These are phyloP conservation scores for Exophiala xenobiotica DNA, from an alignment of 2,329 filamentous ascomycete genomes.

Conservation along the genomic window DNA sequence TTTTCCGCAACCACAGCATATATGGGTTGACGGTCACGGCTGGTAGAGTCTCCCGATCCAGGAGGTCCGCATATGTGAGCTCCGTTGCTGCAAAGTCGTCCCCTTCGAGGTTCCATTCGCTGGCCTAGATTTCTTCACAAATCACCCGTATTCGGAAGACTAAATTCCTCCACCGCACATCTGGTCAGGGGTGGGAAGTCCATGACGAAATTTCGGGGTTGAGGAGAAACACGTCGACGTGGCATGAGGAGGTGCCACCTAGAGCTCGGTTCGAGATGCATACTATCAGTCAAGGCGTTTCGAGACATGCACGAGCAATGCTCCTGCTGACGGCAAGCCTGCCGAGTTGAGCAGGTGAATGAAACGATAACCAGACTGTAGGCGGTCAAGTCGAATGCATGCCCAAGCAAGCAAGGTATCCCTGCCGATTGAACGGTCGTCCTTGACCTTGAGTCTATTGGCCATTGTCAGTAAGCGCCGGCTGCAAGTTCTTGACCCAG, in stretches of 20 bases:
- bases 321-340: conserved; percentile 65
- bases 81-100: too few relatives aligned
- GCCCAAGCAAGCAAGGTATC: conserved; percentile 85
- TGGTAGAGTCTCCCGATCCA: too few relatives aligned
- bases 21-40: too few relatives aligned
- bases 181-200: too few relatives aligned
- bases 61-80: too few relatives aligned
- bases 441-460: conserved; percentile 75
- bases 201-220: too few relatives aligned
- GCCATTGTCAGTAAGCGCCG: conserved; percentile 10
- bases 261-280: conserved; percentile 2
- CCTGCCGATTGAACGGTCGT: conserved; percentile 71
- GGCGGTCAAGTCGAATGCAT: conserved; percentile 78
- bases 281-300: conserved; percentile 46
- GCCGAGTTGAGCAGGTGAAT: conserved; percentile 71
- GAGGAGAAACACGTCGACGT: not conserved
- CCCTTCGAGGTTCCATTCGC: too few relatives aligned
- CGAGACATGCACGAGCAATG: conserved; percentile 70
- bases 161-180: too few relatives aligned
- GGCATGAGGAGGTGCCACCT: not conserved
- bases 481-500: not conserved
- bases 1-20: too few relatives aligned
- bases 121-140: too few relatives aligned
- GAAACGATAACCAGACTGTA: conserved; percentile 73
- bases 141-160: too few relatives aligned